Evolutionary conservation across 2,329 filamentous ascomycete genomes (phyloP), one percentile per base, ranked within the genome.

Genomic region (Mollisia scopiformis): DNA sequence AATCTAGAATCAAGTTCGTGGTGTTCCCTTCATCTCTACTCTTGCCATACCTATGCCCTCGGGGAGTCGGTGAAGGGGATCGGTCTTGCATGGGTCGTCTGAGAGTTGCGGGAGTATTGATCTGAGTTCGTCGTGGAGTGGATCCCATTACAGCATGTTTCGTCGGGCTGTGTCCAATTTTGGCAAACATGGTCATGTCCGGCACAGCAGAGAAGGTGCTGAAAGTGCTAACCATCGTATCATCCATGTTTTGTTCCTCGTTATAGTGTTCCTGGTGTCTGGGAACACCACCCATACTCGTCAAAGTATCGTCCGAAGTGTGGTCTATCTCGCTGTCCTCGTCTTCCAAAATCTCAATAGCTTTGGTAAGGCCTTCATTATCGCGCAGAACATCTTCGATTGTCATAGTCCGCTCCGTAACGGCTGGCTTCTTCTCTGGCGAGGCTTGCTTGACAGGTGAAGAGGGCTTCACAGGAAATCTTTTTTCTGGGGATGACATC

Each of bases 151-250:
- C 75, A 64, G 76, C 79, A 69, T 76, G 75, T 69, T 85, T 88
- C 25, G 80, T 78, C 14, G 88, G 86, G 43, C 83, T 89, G 63
- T 89, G 85, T 58, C 88, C 87, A 57, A 95, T 78, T 65, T 87
- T 88, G 8, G 91, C 88, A 70, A 96, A 92, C 70, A 88, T 88
- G 21, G 92, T 95, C 86, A 95, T 86, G 69, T 94, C 92, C 6
- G 92, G 92, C 57, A 97, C 86, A 8, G 92, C 92, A 1, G 94
- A 97, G 76, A 97, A 97, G 13, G 84, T 87, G 79, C 92, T 97
- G 73, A 96, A 74, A 25, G 73, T 71, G 65, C 71, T 73, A 49
- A 69, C 62, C 63, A 73, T 74, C 27, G 72, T 74, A 53, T 76
- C 74, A 33, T 73, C 71, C 37, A 79, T 76, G 33, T 70, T 72